A percentile compares a stretch with the other conserved stretches of the same genome.
Conservation (phyloP, 2,329 filamentous ascomycete species). For the Nectriaceae sp. region DNA sequence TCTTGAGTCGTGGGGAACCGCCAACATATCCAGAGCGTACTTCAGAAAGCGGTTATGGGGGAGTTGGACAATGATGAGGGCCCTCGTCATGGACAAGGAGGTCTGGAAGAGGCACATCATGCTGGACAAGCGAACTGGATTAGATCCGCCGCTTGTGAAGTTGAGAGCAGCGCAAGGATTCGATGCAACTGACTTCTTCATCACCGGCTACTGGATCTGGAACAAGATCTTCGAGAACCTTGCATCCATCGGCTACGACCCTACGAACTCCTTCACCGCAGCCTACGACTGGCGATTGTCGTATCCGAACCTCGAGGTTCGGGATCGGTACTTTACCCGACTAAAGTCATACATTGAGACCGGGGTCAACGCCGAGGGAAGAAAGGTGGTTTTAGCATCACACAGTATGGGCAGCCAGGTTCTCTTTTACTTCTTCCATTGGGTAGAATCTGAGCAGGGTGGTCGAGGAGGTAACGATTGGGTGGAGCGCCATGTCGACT, state of each 20-base stretch:
- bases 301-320: conserved; percentile 83
- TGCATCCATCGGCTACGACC: conserved; percentile 94
- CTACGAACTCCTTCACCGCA: conserved; percentile 70
- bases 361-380: conserved; percentile 68
- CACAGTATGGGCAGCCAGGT: conserved; percentile 99
- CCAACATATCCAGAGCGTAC: conserved; percentile 81
- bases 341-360: conserved; percentile 90
- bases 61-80: conserved; percentile 98
- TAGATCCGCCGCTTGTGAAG: conserved; percentile 90
- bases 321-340: conserved; percentile 92
- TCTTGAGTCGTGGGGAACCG: conserved; percentile 94
- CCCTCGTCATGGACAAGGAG: conserved; percentile 89
- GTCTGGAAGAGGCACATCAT: conserved; percentile 96
- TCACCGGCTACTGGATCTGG: conserved; percentile 96
- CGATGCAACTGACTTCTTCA: conserved; percentile 95
- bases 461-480: conserved; percentile 82
- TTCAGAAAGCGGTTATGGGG: conserved; percentile 96
- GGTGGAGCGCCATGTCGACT: conserved; percentile 88
- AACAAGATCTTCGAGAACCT: conserved; percentile 98
- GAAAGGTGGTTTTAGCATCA: conserved; percentile 83
- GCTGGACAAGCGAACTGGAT: conserved; percentile 87
- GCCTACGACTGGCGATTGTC: conserved; percentile 91
- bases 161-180: conserved; percentile 93
- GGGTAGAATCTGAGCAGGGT: conserved; percentile 76
- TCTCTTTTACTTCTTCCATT: conserved; percentile 78